A percentile compares a stretch with the other conserved stretches of the same genome.
These are phyloP conservation scores for Blepharisma japonicum DNA, from an alignment of 73 alveolate genomes.

Conservation along the genomic window DNA sequence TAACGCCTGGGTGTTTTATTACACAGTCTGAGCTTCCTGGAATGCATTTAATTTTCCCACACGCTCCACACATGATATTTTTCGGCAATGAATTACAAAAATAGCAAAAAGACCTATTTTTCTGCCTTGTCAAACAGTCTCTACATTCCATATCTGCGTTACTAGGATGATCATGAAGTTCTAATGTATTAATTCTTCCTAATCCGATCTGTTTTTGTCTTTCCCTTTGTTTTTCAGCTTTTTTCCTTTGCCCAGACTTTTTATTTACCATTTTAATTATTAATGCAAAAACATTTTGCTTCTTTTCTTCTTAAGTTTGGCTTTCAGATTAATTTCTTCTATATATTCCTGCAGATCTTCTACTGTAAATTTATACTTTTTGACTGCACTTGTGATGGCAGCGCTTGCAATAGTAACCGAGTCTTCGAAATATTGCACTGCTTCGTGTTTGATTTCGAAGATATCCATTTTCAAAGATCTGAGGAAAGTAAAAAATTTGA, in stretches of 20 bases:
- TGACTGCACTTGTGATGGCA: neutral
- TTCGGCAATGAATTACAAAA: slow-evolving; percentile 18
- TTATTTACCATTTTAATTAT: slow-evolving; percentile 9
- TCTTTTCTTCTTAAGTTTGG: no score
- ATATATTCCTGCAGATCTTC: no score
- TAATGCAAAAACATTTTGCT: no score
- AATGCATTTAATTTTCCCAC: slow-evolving; percentile 27
- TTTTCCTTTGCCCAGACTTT: slow-evolving; percentile 27
- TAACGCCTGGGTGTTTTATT: slow-evolving; percentile 14
- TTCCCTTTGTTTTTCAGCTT: slow-evolving; percentile 34
- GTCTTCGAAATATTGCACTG: neutral
- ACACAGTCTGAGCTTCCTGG: slow-evolving; percentile 19
- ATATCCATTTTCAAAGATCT: slow-evolving; percentile 18
- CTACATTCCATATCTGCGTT: slow-evolving; percentile 24
- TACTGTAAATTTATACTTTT: neutral
- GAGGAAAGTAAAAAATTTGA: neutral
- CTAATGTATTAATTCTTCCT: slow-evolving; percentile 8
- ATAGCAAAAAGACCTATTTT: slow-evolving; percentile 27
- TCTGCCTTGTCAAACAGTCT: slow-evolving; percentile 11
- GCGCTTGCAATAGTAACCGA: slow-evolving; percentile 9
- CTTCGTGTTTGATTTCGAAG: neutral
- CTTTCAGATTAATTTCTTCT: no score
- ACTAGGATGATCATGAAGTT: slow-evolving; percentile 28
- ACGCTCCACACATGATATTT: neutral
- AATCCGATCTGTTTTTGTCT: slow-evolving; percentile 14